Base-by-base conservation (phyloP, 169 alveolate genomes). In the Toxoplasma gondii region DNA sequence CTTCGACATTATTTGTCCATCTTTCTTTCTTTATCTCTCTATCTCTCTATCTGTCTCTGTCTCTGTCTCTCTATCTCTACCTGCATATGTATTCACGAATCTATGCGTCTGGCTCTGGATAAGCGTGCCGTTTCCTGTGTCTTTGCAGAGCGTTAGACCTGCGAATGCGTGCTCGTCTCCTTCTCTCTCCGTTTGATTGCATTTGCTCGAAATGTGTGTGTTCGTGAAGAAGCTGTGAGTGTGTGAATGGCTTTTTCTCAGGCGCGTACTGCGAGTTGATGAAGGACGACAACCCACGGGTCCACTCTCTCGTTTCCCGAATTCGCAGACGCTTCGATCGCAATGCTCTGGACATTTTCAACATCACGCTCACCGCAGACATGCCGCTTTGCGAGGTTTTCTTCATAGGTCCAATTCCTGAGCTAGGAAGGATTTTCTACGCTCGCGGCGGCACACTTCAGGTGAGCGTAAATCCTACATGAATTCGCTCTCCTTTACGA, bases 391-490 rank as follows among this genome's bases (percentile, higher is more conserved):
- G 97, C 88, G 97, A 96, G 86, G 91, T 96, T 41, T 88, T 96
- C 54, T 87, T 96, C 88, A 95, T 92, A n/a, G 97, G 97, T 53
- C 92, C 96, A 45, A 94, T 96, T 44, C 88, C 97, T 34, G 97
- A 96, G 45, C 53, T 87, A 67, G 95, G 94, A 44, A 95, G 97
- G 43, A 94, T 96, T 44, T 96, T 96, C 93, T 95, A 96, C 81
- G 97, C 97, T 5, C 88, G 97, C 17, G 97, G 97, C 12, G 97
- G 97, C 0, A 96, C 97, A 9, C 92, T 96, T 0, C 97, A 96
- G 97, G 97, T 78, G 43, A 1, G 44, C 41, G 36, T 9, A 69
- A 69, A 69, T 4, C 5, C 4, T 10, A n/a, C 31, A 29, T 17
- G 12, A 49, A 49, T 49, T 12, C 58, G 12, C 22, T 4, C 58